A percentile compares a stretch with the other conserved stretches of the same genome.
Conservation (phyloP, 2,329 filamentous ascomycete species). For the Fulvia fulva region DNA sequence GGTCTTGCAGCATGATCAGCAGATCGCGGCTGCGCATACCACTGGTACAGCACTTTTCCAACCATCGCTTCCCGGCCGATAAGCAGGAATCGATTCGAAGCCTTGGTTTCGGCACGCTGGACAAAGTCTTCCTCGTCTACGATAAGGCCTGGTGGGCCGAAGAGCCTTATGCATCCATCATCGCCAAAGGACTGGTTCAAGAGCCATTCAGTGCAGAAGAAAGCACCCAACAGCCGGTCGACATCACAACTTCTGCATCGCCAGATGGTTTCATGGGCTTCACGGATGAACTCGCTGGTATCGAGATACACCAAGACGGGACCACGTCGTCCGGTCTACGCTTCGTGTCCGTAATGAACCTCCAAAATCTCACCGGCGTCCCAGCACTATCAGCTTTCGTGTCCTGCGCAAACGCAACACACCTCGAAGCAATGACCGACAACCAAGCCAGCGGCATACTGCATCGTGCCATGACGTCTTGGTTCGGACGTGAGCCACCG, state of each 20-base stretch:
- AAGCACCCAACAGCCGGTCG: not conserved
- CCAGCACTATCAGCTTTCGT: constrained; percentile 23
- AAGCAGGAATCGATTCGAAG: constrained; percentile 15
- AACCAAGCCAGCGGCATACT: constrained; percentile 18
- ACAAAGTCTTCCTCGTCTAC: constrained; percentile 26
- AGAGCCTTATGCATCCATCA: constrained; percentile 19
- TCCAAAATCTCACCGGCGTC: constrained; percentile 21
- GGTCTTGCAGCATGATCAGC: constrained; percentile 19
- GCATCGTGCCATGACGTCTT: constrained; percentile 19
- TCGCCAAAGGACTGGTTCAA: constrained; percentile 13
- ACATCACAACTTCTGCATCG: not conserved
- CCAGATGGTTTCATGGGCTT: constrained; percentile 23
- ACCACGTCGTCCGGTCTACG: constrained; percentile 12
- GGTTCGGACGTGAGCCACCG: constrained; percentile 22
- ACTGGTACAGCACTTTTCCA: constrained; percentile 13
- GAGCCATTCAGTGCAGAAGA: constrained; percentile 3
- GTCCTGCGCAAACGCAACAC: constrained; percentile 22
- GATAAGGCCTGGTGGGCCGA: constrained; percentile 21
- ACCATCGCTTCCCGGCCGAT: constrained; percentile 15
- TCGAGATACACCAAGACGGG: constrained; percentile 18
- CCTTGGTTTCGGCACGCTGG: constrained; percentile 26
- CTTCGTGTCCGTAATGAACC: constrained; percentile 20
- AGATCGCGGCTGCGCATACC: not conserved
- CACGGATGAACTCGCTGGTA: constrained; percentile 21
- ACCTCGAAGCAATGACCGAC: constrained; percentile 21